Base-by-base conservation (phyloP, 169 alveolate species). In the Cryptosporidium andersoni region DNA sequence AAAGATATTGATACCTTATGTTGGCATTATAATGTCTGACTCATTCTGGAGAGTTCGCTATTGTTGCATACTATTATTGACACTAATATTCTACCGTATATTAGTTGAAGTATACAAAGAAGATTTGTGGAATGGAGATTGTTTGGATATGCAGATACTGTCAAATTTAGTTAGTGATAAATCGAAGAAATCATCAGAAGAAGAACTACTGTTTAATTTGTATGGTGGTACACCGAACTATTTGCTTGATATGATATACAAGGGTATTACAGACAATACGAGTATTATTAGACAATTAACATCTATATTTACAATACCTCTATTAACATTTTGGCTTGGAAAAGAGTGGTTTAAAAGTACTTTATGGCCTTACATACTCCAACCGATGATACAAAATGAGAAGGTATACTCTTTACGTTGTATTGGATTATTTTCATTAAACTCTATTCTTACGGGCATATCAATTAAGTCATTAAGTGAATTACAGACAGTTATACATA, bases 11-110 rank as follows among this genome's bases (percentile, higher is more conserved):
- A 25, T 58, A 25, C 85, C 85, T 2, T 55, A 74, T 60, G 42
- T 47, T 25, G 37, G 48, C n/a, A 58, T 51, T 12, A 56, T 62
- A 9, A 37, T 74, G 12, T 7, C 55, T 6, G 85, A 74, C 11
- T 47, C 39, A 4, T 74, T 62, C n/a, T 74, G 85, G 85, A 56
- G 85, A 74, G 67, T 74, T 16, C 55, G 85, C 43, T 74, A 74
- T 60, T 74, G 74, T 8, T 74, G 74, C 16, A 9, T 74, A 39
- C 25, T 74, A 8, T 37, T 74, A 47, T 63, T 74, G 4, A 25
- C 47, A 9, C 11, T 55, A 25, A 45, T 63, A 2, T 64, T 74
- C 9, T 74, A 74, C 34, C 48, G 36, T 25, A 16, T 74, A 9
- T 47, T 74, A 5, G 43, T 42, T 47, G 51, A 74, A 3, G 2